Evolutionary conservation across 768 basidiomycete species (phyloP).

Genomic region (Leucocoprinus leucothites): DNA sequence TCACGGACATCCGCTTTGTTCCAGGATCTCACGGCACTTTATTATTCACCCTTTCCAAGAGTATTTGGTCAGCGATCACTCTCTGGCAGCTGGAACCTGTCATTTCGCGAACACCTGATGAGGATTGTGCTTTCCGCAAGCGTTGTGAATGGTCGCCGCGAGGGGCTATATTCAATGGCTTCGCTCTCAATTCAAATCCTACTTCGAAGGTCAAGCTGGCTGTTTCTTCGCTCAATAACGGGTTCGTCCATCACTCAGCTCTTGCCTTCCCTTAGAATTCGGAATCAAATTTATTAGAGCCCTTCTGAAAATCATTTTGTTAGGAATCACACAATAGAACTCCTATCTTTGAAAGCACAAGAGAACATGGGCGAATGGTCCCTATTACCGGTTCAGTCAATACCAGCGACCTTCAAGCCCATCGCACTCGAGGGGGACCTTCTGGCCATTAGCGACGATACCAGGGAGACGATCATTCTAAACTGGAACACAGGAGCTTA

Average conservation of each 20-base stretch:
- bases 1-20: slow-evolving; percentile 54
- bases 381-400: slow-evolving; percentile 28
- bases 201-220: slow-evolving; percentile 47
- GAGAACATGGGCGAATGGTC: slow-evolving; percentile 13
- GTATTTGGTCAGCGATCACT: slow-evolving; percentile 57
- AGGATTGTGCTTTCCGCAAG: slow-evolving; percentile 40
- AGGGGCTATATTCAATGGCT: slow-evolving; percentile 49
- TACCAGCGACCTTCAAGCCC: slow-evolving; percentile 43
- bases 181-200: slow-evolving; percentile 46
- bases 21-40: slow-evolving; percentile 40
- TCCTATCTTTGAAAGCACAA: slow-evolving; percentile 24
- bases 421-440: slow-evolving; percentile 48
- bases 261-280: slow-evolving; percentile 4
- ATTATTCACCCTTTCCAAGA: slow-evolving; percentile 52
- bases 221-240: slow-evolving; percentile 41
- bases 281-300: slow-evolving; percentile 20
- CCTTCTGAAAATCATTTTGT: slow-evolving; percentile 6
- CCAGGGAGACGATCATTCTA: slow-evolving; percentile 45
- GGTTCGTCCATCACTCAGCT: slow-evolving; percentile 32
- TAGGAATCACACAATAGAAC: slow-evolving; percentile 30
- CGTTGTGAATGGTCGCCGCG: slow-evolving; percentile 52
- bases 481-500: slow-evolving; percentile 50
- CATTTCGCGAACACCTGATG: slow-evolving; percentile 28
- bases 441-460: slow-evolving; percentile 52
- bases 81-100: slow-evolving; percentile 45